These are phyloP conservation scores for Kurtzmaniella fragi DNA, from an alignment of 805 yeast genomes.

Conservation along the genomic window DNA sequence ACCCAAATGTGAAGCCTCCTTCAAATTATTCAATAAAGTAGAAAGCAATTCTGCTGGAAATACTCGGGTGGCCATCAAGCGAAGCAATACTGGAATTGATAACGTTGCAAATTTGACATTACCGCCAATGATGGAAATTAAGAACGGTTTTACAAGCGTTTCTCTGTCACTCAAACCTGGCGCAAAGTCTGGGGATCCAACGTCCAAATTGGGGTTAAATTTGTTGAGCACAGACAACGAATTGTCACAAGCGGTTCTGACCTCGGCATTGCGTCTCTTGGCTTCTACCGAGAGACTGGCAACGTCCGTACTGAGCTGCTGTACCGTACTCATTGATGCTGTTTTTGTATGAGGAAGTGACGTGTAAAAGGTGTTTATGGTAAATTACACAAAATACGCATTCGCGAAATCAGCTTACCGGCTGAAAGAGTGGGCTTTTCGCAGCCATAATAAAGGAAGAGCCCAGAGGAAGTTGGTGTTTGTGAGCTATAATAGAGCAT, in stretches of 20 bases:
- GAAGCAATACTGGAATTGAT: constrained; percentile 67
- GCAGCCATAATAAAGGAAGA: not conserved
- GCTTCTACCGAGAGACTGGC: constrained; percentile 60
- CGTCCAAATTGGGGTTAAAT: constrained; percentile 4
- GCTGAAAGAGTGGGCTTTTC: not conserved
- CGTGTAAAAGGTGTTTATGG: not conserved
- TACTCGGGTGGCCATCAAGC: constrained; percentile 48
- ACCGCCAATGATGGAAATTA: constrained; percentile 66
- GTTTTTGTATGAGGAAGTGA: not conserved
- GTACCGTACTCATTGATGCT: constrained; percentile 24
- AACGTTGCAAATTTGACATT: constrained; percentile 69
- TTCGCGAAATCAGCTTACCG: not conserved
- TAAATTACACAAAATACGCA: not conserved
- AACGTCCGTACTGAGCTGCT: constrained; percentile 54
- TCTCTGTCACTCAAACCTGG: constrained; percentile 7
- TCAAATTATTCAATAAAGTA: constrained; percentile 59
- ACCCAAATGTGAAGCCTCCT: constrained; percentile 70
- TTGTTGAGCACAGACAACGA: constrained; percentile 13
- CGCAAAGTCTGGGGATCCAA: constrained; percentile 16
- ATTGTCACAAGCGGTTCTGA: constrained; percentile 43
- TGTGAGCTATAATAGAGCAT: not conserved
- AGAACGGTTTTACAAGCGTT: constrained; percentile 47
- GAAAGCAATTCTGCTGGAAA: constrained; percentile 50
- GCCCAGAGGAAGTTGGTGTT: not conserved
- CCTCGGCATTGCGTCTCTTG: constrained; percentile 64